Percentiles rank a stretch among this genome's conserved stretches.
These are phyloP conservation scores for Leucosporidium yakuticum DNA, from an alignment of 768 basidiomycete species.

Conservation along the genomic window DNA sequence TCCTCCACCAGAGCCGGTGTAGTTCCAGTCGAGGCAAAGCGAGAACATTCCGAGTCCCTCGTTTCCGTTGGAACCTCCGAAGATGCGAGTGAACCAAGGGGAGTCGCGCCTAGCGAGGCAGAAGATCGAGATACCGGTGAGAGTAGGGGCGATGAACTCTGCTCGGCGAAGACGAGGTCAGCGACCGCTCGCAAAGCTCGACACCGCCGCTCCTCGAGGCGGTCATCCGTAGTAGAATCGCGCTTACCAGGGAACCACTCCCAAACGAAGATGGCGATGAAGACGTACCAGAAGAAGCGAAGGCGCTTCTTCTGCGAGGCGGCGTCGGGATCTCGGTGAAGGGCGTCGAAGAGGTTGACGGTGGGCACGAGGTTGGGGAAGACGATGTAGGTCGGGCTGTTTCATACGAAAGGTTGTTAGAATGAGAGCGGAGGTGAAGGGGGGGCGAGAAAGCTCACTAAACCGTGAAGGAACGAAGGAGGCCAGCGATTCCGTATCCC, in stretches of 20 bases:
- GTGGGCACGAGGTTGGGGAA: constrained; percentile 32
- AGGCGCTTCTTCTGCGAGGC: constrained; percentile 38
- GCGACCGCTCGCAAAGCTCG: too few species aligned
- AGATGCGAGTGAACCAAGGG: constrained; percentile 44
- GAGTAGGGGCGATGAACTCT: constrained; percentile 38
- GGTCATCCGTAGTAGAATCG: too few species aligned
- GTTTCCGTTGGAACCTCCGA: constrained; percentile 46
- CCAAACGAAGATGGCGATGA: constrained; percentile 39
- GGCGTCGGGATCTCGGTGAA: constrained; percentile 41
- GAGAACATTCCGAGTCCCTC: constrained; percentile 42
- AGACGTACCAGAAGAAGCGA: constrained; percentile 41
- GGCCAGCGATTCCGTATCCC: constrained; percentile 6
- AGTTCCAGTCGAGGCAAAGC: constrained; percentile 1
- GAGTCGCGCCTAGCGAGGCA: constrained; percentile 42
- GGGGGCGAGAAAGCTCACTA: constrained; percentile 17
- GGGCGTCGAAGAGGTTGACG: constrained; percentile 41
- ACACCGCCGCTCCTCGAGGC: too few species aligned
- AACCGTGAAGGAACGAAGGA: constrained; percentile 38
- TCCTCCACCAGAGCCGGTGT: background rate
- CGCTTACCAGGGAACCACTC: constrained; percentile 18
- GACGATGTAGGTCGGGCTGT: constrained; percentile 32
- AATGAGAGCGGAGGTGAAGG: too few species aligned
- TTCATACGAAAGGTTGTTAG: too few species aligned
- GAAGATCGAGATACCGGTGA: constrained; percentile 41
- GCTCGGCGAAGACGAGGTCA: too few species aligned